Evolutionary conservation across 371 early-diverging fungal species (phyloP), one percentile per base, ranked within the genome.

Genomic region (Saksenaea vasiformis): DNA sequence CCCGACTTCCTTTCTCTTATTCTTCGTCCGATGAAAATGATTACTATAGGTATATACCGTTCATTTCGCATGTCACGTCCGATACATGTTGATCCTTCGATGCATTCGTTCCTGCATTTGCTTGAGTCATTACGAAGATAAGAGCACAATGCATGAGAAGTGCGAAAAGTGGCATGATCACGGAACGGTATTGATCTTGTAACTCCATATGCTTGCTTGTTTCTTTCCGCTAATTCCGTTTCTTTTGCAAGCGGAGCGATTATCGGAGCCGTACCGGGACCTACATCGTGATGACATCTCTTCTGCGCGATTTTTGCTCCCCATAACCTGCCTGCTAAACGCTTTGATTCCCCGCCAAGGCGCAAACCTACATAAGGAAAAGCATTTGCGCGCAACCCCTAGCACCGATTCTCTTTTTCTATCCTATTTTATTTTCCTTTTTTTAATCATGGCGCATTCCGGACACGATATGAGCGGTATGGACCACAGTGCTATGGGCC

Each of bases 401-500:
- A 9, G 5, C 51, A 10, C 47, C 22, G 1, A 19, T 9, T 22
- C 51, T 47, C 22, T 47, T 0, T 47, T 9, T 47, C 22, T 22
- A n/a, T 19, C 1, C 10, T 5, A 19, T 47, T 19, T 17, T 13
- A 7, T 47, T 47, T 47, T 47, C 5, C 43, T 3, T 26, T 22
- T 22, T 47, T 17, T 19, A 47, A 47, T 4, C 43, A 41, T 41
- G 43, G 43, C 14, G 14, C 43, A 41, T 17, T 41, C 43, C 43
- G 43, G 43, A 53, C 28, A 53, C 54, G 51, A 38, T 34, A 51
- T 35, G 53, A 14, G 9, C 17, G 43, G 36, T 38, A 56, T 57
- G 57, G 56, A 39, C 38, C 31, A 31, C 28, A 37, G 41, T 47
- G 51, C 51, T 47, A 47, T 47, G 51, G 26, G 35, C 15, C 69